Percentiles rank a stretch among this genome's conserved stretches.
Evolutionary conservation across 1,284 basidiomycete genomes (phyloP).

Genomic region (Xerocomus cyaneibrunnescens): DNA sequence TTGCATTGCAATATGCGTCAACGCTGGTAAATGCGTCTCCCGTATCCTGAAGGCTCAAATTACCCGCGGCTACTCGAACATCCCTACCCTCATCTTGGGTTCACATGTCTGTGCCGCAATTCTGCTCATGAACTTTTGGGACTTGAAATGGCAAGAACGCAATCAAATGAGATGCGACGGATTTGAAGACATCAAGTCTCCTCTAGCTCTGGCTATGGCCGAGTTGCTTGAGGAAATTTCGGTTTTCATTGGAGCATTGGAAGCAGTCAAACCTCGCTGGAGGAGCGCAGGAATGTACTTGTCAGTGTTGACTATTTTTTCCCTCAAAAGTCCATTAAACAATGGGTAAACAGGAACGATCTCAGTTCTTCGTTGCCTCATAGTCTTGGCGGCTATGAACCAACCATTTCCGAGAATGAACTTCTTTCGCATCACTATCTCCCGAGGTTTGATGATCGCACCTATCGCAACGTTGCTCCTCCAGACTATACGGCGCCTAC

Average conservation of each 20-base stretch:
- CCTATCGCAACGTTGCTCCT: slow-evolving; percentile 7
- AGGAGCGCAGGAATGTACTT: slow-evolving; percentile 42
- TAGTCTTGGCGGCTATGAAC: slow-evolving; percentile 27
- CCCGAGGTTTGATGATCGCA: slow-evolving; percentile 9
- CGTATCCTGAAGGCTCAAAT: slow-evolving; percentile 58
- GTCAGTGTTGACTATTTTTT: slow-evolving; percentile 36
- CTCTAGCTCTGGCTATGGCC: slow-evolving; percentile 40
- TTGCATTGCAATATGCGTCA: slow-evolving; percentile 64
- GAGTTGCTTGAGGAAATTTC: slow-evolving; percentile 42
- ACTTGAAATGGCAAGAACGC: slow-evolving; percentile 47
- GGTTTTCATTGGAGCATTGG: slow-evolving; percentile 42
- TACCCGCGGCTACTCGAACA: slow-evolving; percentile 41
- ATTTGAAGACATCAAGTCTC: slow-evolving; percentile 44
- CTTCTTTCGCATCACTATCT: slow-evolving; percentile 4
- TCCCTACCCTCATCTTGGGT: slow-evolving; percentile 41
- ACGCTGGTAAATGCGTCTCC: slow-evolving; percentile 61
- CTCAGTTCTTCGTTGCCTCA: slow-evolving; percentile 31
- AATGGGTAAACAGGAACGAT: slow-evolving; percentile 21
- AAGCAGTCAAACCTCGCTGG: slow-evolving; percentile 44
- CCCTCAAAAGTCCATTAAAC: slow-evolving; percentile 7
- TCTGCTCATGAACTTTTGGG: slow-evolving; percentile 50
- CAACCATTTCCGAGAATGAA: slow-evolving; percentile 15
- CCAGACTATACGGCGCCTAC: slow-evolving; percentile 16
- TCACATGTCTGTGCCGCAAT: slow-evolving; percentile 47
- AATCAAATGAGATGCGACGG: slow-evolving; percentile 23